Conservation (phyloP, 192 early-diverging fungal genomes). For the Umbelopsis sp. region DNA sequence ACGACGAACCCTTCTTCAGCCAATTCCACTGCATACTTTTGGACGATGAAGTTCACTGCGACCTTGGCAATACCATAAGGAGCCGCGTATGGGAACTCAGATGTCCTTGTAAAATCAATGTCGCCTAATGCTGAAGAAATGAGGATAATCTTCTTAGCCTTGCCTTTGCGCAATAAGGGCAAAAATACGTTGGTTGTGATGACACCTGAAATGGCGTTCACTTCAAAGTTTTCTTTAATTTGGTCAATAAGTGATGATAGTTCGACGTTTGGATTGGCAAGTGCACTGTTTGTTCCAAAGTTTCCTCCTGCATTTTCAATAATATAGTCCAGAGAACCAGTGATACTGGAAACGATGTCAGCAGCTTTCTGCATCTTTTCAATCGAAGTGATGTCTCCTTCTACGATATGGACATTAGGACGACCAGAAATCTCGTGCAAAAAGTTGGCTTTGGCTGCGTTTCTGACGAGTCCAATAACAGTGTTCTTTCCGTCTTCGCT, state of each 20-base stretch:
- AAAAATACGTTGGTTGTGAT: conserved; percentile 15
- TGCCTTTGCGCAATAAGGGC: conserved; percentile 17
- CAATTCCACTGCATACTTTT: conserved; percentile 9
- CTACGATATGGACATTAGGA: background rate
- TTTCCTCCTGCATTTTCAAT: background rate
- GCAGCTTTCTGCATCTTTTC: background rate
- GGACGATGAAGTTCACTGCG: conserved; percentile 23
- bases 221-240: conserved; percentile 16
- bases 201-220: conserved; percentile 16
- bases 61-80: conserved; percentile 21
- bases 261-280: background rate
- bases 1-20: background rate
- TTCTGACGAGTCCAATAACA: background rate
- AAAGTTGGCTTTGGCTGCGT: background rate
- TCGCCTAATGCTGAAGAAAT: conserved; percentile 31
- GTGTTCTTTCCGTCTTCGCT: background rate
- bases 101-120: background rate
- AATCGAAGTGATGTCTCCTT: background rate
- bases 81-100: background rate
- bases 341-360: background rate
- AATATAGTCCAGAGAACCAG: background rate
- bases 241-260: background rate
- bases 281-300: background rate
- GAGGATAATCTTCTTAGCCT: conserved; percentile 25
- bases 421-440: background rate